Conservation (phyloP, 2,329 filamentous ascomycete species). For the Pyricularia sp. region DNA sequence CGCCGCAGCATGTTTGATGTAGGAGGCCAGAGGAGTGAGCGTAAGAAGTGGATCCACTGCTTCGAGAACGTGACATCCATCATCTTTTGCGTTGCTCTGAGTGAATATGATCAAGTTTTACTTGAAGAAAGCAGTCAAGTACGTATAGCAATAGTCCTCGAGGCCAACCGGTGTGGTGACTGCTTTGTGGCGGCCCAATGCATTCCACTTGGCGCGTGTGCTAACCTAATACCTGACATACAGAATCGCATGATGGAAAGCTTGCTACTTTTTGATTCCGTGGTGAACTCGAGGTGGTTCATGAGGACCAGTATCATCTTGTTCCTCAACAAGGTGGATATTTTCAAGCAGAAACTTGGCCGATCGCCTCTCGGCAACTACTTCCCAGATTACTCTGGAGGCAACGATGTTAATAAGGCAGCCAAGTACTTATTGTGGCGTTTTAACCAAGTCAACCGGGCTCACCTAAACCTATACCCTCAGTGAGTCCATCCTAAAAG, state of each 20-base stretch:
- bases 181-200: background rate
- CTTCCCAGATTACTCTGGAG: constrained; percentile 95
- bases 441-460: constrained; percentile 96
- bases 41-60: constrained; percentile 99
- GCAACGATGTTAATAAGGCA: constrained; percentile 94
- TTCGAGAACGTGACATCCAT: constrained; percentile 99
- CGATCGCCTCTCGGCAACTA: constrained; percentile 87
- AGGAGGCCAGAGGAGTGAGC: constrained; percentile 88
- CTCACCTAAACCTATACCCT: constrained; percentile 90
- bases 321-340: constrained; percentile 97
- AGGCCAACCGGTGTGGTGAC: background rate
- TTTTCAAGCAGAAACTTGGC: constrained; percentile 89
- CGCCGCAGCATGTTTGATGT: constrained; percentile 89
- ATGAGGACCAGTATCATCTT: constrained; percentile 98
- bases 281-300: constrained; percentile 98
- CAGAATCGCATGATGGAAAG: constrained; percentile 99
- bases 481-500: constrained; percentile 52
- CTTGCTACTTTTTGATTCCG: constrained; percentile 88
- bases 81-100: constrained; percentile 96
- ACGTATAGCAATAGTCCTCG: constrained; percentile 18
- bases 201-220: background rate
- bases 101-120: constrained; percentile 95
- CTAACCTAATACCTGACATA: constrained; percentile 6
- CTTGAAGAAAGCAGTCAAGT: constrained; percentile 96
- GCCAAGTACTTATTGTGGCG: constrained; percentile 97